Base-by-base conservation (phyloP, 345 rosid genomes). In the Leavenworthia alabamica region DNA sequence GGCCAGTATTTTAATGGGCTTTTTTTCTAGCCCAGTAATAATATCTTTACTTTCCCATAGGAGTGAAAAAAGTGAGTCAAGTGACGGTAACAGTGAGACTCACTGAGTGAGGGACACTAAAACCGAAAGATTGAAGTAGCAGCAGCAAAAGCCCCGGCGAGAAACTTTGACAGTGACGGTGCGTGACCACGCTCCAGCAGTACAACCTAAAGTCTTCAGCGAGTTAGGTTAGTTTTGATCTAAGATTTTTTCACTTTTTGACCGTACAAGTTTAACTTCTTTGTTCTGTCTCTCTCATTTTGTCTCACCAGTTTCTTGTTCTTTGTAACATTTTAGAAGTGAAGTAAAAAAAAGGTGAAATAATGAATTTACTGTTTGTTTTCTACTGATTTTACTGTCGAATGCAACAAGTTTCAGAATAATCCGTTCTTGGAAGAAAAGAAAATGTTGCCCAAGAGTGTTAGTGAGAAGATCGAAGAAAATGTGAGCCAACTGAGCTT, bases 401-500 rank as follows among this genome's bases (percentile, higher is more conserved):
- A 20, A n/a, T 40, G 59, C 49, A 40, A 17, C 3, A 24, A 24
- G 26, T 24, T 24, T 24, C 56, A 19, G 42, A 39, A 35, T 4
- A 39, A 17, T 37, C 6, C 32, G 10, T 40, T 41, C 3, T 62
- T 55, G 15, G 46, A 62, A 52, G 20, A 33, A 19, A 15, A 32
- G 26, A 7, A 12, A 13, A 67, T 51, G 41, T 12, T 36, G 16
- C 8, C 29, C 0, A 33, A 12, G 24, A 9, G 24, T 43, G 11
- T 24, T 9, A 2, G 3, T 24, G 55, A 15, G 6, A 35, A 24
- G 67, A 2, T 49, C 5, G 8, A 53, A 20, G 33, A 2, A 35
- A 36, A 24, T n/a, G 40, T 35, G 19, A 44, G 24, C 19, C 44
- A 60, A 48, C 67, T 56, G 35, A 11, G 50, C 43, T 69, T 69